phyloP scores from a whole-genome alignment of 2,329 filamentous ascomycete species.

The Hypoxylon sp. region DNA sequence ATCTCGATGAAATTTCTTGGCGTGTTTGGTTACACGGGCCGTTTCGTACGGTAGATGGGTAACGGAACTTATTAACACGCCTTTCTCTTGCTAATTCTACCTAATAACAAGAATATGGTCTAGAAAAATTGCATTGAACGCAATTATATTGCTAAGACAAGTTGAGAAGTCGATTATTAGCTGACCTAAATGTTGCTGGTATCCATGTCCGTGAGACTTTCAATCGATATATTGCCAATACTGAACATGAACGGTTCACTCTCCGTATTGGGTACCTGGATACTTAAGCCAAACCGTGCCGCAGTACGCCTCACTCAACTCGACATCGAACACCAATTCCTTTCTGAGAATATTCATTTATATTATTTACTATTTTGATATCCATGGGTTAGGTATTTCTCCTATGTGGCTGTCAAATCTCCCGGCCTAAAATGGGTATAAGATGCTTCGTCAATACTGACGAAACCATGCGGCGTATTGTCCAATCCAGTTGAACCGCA shows the following conservation, averaged over 20 bases:
- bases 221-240: background rate
- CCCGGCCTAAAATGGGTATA: background rate
- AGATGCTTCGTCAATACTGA: background rate
- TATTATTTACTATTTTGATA: background rate
- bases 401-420: background rate
- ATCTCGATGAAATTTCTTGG: slow-evolving; percentile 10
- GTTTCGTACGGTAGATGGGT: slow-evolving; percentile 11
- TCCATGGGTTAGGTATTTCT: background rate
- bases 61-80: background rate
- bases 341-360: background rate
- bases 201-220: background rate
- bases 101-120: too few relatives aligned
- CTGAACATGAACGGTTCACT: background rate
- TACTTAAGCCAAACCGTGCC: background rate
- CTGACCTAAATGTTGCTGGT: background rate
- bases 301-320: background rate
- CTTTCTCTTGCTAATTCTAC: too few relatives aligned
- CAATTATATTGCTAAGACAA: background rate
- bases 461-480: background rate
- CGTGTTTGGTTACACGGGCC: slow-evolving; percentile 2
- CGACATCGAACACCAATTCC: background rate
- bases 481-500: background rate
- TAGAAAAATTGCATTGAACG: background rate
- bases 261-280: background rate
- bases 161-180: background rate